phyloP scores from a whole-genome alignment of 202 grass and related monocot genomes.

The Elaeis oleifera region DNA sequence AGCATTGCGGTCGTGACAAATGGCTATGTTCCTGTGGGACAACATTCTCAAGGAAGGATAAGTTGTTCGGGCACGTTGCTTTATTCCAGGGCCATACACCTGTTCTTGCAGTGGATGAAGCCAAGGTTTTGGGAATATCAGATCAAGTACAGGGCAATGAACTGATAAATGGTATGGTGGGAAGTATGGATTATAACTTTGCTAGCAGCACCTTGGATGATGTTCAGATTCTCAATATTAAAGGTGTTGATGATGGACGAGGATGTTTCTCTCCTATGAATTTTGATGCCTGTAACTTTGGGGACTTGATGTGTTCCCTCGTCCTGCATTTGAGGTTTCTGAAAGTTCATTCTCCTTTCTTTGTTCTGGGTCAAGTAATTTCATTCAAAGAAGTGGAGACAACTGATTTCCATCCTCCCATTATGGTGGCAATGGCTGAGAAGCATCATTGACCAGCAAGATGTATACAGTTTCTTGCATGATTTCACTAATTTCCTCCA shows the following conservation, averaged over 20 bases:
- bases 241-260: slow-evolving; percentile 16
- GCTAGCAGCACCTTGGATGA: slow-evolving; percentile 13
- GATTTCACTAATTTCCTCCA: too few relatives aligned
- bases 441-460: too few relatives aligned
- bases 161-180: slow-evolving; percentile 11
- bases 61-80: slow-evolving; percentile 59
- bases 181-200: slow-evolving; percentile 20
- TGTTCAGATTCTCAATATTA: slow-evolving; percentile 21
- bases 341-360: slow-evolving; percentile 15
- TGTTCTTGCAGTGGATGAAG: slow-evolving; percentile 23
- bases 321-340: slow-evolving; percentile 28
- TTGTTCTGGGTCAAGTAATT: slow-evolving; percentile 3
- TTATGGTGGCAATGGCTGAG: background rate
- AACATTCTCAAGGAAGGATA: slow-evolving; percentile 63
- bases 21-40: slow-evolving; percentile 59
- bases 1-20: slow-evolving; percentile 56
- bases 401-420: slow-evolving; percentile 2
- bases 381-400: slow-evolving; percentile 9
- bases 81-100: slow-evolving; percentile 54
- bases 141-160: background rate
- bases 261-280: slow-evolving; percentile 21
- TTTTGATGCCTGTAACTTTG: slow-evolving; percentile 33
- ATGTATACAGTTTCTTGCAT: too few relatives aligned
- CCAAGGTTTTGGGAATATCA: background rate
- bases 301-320: slow-evolving; percentile 35